Base-by-base conservation (phyloP, 2,329 filamentous ascomycete genomes). In the Taxawa tesnikishii region DNA sequence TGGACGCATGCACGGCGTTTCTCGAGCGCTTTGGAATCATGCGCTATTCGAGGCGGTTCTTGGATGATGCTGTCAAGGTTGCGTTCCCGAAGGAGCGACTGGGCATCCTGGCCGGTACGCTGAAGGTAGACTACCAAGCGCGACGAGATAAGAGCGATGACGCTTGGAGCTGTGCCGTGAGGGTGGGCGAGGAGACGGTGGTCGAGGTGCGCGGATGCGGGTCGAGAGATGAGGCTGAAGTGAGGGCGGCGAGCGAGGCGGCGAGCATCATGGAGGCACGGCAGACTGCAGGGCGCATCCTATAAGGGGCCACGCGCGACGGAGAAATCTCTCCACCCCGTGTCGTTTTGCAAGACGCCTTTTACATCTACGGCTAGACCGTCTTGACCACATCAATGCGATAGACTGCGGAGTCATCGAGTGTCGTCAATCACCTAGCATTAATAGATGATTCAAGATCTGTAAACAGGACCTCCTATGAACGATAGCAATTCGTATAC, bases 81-180 rank as follows among this genome's bases (percentile, higher is more conserved):
- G 46, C 61, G 30, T 68, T 73, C 48, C 73, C 73, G 6, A 87
- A 83, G 53, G 76, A 83, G 49, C 64, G 74, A 36, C 55, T 92
- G 6, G 76, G 79, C 0, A 56, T 65, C 27, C 43, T 79, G 18
- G 73, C 73, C 0, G 65, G 59, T 3, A 53, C 42, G 34, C 55
- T 67, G 34, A 64, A 49, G 16, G 67, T 83, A 0, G 50, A 57
- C 19, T 85, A 84, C 49, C 48, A 26, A 5, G 36, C 18, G 9
- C 17, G 28, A 14, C n/a, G 12, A 11, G 15, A 13, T 2, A 32
- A 42, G 25, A 31, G 12, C 5, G 14, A 36, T 16, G 17, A 30
- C 43, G 27, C 4, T 2, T 56, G 51, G 37, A 42, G 19, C 6
- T 58, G 54, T 21, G 47, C 48, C 26, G 50, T 61, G 4, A 44